Evolutionary conservation across 2,329 filamentous ascomycete genomes (phyloP).

Genomic region (Aspergillus pseudoviridinutans): DNA sequence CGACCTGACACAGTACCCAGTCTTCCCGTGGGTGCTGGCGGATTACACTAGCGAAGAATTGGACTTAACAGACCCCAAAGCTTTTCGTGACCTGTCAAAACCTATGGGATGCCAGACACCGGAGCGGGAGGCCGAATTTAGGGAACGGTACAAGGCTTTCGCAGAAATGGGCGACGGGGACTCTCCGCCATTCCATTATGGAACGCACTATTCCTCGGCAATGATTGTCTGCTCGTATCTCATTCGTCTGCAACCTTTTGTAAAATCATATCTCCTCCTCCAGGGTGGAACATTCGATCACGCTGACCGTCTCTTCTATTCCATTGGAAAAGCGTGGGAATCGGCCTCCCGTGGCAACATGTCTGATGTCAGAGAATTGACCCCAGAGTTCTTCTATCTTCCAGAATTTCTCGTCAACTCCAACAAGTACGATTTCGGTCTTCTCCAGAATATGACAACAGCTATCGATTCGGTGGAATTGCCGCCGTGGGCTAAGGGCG

Average conservation of each 20-base stretch:
- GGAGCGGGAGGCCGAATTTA: constrained; percentile 71
- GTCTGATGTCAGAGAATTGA: constrained; percentile 90
- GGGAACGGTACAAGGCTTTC: constrained; percentile 80
- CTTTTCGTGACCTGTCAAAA: constrained; percentile 87
- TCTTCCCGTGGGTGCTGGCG: constrained; percentile 95
- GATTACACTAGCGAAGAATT: constrained; percentile 94
- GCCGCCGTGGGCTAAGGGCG: constrained; percentile 96
- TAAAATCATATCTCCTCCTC: constrained; percentile 88
- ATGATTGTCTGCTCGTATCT: constrained; percentile 98
- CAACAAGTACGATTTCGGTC: constrained; percentile 91
- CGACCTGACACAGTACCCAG: constrained; percentile 94
- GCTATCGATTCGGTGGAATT: constrained; percentile 80
- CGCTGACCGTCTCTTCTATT: constrained; percentile 91
- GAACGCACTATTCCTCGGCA: constrained; percentile 96
- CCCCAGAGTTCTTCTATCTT: constrained; percentile 94
- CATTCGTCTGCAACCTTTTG: constrained; percentile 91
- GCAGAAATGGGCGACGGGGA: constrained; percentile 79
- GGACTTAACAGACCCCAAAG: constrained; percentile 76
- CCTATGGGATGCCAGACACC: constrained; percentile 91
- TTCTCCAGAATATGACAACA: constrained; percentile 73
- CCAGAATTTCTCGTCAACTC: constrained; percentile 93
- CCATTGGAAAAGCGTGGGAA: constrained; percentile 83
- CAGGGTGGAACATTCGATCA: constrained; percentile 97
- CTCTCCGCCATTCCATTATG: constrained; percentile 86
- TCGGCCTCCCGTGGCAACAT: constrained; percentile 88